Evolutionary conservation across 2,329 filamentous ascomycete species (phyloP).

Genomic region (Microcyclospora pomicola): DNA sequence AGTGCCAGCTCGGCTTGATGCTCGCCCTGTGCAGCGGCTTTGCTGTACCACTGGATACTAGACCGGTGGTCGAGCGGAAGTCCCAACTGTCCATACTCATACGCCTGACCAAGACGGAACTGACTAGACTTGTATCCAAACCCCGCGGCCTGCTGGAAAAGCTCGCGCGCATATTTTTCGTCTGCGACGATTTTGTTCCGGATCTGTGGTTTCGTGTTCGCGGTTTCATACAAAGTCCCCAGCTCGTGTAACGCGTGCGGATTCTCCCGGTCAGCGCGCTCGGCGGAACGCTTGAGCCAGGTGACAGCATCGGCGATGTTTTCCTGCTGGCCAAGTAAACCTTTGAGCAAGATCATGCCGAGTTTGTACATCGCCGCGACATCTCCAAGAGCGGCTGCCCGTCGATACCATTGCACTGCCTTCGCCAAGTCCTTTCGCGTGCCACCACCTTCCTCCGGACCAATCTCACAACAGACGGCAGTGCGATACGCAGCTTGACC

Average conservation of each 20-base stretch:
- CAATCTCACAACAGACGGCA: constrained; percentile 94
- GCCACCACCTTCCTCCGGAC: constrained; percentile 83
- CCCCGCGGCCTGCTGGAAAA: constrained; percentile 76
- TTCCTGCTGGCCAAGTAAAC: constrained; percentile 70
- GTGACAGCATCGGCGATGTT: constrained; percentile 76
- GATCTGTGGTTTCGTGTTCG: constrained; percentile 35
- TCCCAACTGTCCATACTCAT: constrained; percentile 76
- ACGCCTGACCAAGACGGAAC: constrained; percentile 74
- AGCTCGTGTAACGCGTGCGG: constrained; percentile 92
- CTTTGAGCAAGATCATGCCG: constrained; percentile 90
- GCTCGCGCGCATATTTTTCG: constrained; percentile 61
- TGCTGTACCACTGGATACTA: constrained; percentile 88
- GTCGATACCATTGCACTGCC: constrained; percentile 96
- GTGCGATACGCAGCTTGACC: constrained; percentile 81
- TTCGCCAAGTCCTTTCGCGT: constrained; percentile 84
- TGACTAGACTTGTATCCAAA: constrained; percentile 93
- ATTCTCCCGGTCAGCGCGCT: constrained; percentile 76
- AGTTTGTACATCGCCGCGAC: constrained; percentile 96
- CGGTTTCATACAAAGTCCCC: constrained; percentile 48
- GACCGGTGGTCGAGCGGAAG: constrained; percentile 69
- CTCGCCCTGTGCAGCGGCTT: constrained; percentile 81
- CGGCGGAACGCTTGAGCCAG: constrained; percentile 88
- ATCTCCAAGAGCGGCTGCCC: constrained; percentile 79
- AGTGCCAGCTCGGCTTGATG: constrained; percentile 66
- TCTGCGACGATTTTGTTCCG: constrained; percentile 69